phyloP scores from a whole-genome alignment of 139 green algal species.

The Asterochloris sp. region DNA sequence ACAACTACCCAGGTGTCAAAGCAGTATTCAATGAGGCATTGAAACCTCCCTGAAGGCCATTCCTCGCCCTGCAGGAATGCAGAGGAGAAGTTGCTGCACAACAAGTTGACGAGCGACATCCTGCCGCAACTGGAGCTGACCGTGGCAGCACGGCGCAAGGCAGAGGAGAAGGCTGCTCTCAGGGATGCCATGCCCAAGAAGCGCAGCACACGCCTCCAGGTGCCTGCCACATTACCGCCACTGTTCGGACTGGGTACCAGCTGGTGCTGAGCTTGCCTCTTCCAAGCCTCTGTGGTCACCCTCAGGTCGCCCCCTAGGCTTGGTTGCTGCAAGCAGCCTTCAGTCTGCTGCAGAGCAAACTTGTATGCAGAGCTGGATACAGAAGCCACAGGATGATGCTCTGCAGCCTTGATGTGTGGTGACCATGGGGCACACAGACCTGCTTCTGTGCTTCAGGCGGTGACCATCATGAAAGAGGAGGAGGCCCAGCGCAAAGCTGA shows the following conservation, averaged over 20 bases:
- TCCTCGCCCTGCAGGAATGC: conserved; percentile 15
- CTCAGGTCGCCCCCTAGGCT: background rate
- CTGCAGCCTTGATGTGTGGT: background rate
- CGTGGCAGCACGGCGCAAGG: conserved; percentile 20
- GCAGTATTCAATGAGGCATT: background rate
- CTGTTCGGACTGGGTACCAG: background rate
- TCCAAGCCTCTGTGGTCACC: background rate
- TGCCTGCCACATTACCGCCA: background rate
- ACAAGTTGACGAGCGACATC: conserved; percentile 25
- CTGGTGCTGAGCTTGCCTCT: background rate
- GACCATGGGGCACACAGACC: background rate
- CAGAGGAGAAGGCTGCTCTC: conserved; percentile 29
- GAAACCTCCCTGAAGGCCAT: background rate
- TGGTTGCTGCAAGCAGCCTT: background rate
- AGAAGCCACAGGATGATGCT: background rate
- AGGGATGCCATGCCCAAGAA: conserved; percentile 42
- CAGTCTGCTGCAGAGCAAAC: background rate
- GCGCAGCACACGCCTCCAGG: conserved; percentile 35
- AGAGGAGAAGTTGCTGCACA: conserved; percentile 29
- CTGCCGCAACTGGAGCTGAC: conserved; percentile 38
- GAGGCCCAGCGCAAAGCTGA: conserved; percentile 30
- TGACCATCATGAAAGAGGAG: conserved; percentile 43
- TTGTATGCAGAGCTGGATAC: background rate
- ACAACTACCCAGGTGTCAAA: background rate
- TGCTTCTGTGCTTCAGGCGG: background rate